Conservation (phyloP, 2,329 filamentous ascomycete species). For the Pseudogymnoascus sp. region DNA sequence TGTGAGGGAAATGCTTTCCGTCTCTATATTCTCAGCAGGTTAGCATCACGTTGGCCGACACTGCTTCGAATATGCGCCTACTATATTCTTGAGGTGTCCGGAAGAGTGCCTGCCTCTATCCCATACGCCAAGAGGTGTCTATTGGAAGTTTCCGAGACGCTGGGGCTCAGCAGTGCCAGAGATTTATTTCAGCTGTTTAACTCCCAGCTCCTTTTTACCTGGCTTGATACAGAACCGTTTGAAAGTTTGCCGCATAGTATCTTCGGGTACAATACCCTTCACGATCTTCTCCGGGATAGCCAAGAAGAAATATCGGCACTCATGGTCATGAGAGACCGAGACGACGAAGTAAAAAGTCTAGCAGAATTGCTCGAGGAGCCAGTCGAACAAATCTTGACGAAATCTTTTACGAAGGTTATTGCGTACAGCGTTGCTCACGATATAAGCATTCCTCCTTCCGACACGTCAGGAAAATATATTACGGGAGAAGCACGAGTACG, state of each 20-base stretch:
- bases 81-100: constrained; percentile 87
- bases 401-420: constrained; percentile 69
- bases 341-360: constrained; percentile 55
- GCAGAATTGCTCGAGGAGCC: constrained; percentile 49
- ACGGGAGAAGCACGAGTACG: constrained; percentile 62
- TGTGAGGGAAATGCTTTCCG: constrained; percentile 81
- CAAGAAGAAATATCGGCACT: constrained; percentile 74
- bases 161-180: constrained; percentile 59
- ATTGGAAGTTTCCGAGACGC: constrained; percentile 53
- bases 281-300: constrained; percentile 62
- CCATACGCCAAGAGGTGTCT: constrained; percentile 70
- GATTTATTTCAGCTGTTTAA: constrained; percentile 79
- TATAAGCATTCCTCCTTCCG: constrained; percentile 40
- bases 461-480: constrained; percentile 36
- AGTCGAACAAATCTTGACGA: constrained; percentile 52
- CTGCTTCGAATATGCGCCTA: constrained; percentile 82
- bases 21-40: constrained; percentile 64
- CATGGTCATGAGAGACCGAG: constrained; percentile 72
- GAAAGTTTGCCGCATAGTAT: constrained; percentile 75
- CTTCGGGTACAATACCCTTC: constrained; percentile 68
- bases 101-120: constrained; percentile 57
- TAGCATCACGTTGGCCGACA: constrained; percentile 81
- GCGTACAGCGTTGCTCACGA: constrained; percentile 82
- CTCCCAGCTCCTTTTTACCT: constrained; percentile 84
- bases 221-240: constrained; percentile 64